Base-by-base conservation (phyloP, 306 rosid genomes). In the Cucurbita maxima region DNA sequence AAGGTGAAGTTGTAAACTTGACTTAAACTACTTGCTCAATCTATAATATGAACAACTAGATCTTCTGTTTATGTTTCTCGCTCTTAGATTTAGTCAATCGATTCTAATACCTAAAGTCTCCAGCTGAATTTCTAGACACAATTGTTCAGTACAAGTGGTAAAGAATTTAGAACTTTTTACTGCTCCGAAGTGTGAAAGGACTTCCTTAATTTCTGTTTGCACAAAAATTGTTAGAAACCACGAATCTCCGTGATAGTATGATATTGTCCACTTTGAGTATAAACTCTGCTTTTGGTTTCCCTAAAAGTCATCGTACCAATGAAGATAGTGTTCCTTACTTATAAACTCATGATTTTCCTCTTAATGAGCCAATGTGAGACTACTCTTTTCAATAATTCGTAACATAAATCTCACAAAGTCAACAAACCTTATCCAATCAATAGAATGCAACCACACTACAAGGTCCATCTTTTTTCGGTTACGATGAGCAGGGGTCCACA, bases 1-100 rank as follows among this genome's bases (percentile, higher is more conserved):
- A 75, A 74, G 90, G 84, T 85, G 86, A 62, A 79, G 57, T 79
- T 82, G 55, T 61, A 72, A 25, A 67, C 63, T 11, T 78, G 63
- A 10, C 63, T 30, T 30, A 13, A 25, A 58, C 1, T 58, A 30
- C 38, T 58, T 58, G 37, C 64, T 58, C 64, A 3, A 30, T 58
- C 15, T 34, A 30, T 22, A 30, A 58, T 25, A 25, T 22, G 64
- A 25, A 41, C 64, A 58, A 13, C n/a, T n/a, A 30, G 41, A 10
- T 58, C 64, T 25, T 58, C 40, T 58, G 18, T 11, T 25, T 12
- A 58, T 13, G 2, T 58, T 58, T 3, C 14, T 58, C 8, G 40
- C 36, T 5, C 63, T n/a, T 25, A 5, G 25, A 12, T 58, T 25
- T 12, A 58, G 25, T 58, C 40, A 58, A 22, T 58, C 22, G 63